These are phyloP conservation scores for Exophiala calicioides DNA, from an alignment of 2,329 filamentous ascomycete genomes.

Conservation along the genomic window DNA sequence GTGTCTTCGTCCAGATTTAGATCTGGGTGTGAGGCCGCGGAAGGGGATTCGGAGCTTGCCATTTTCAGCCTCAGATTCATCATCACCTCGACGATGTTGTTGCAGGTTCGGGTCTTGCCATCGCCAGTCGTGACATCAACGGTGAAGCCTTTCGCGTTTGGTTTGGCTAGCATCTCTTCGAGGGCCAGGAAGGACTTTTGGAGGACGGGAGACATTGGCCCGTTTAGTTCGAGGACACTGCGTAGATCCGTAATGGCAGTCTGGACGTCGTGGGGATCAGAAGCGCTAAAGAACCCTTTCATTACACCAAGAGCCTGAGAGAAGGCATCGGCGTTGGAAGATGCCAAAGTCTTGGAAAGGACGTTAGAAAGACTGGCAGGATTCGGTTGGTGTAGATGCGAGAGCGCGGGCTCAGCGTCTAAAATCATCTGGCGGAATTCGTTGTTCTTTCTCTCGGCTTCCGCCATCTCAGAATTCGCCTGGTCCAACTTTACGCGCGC, in stretches of 20 bases:
- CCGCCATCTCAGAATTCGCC: slow-evolving; percentile 28
- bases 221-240: slow-evolving; percentile 25
- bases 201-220: slow-evolving; percentile 26
- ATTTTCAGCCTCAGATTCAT: slow-evolving; percentile 23
- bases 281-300: slow-evolving; percentile 29
- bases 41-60: slow-evolving; percentile 9
- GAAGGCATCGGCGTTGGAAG: slow-evolving; percentile 23
- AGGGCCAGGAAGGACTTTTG: slow-evolving; percentile 28
- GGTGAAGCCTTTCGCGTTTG: slow-evolving; percentile 17
- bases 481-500: slow-evolving; percentile 26
- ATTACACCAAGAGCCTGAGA: slow-evolving; percentile 26
- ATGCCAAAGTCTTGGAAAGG: slow-evolving; percentile 20
- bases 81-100: slow-evolving; percentile 25
- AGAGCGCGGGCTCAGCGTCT: slow-evolving; percentile 19
- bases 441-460: slow-evolving; percentile 28
- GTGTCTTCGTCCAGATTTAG: slow-evolving; percentile 24
- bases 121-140: slow-evolving; percentile 17
- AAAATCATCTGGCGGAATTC: slow-evolving; percentile 27
- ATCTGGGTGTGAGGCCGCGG: slow-evolving; percentile 9
- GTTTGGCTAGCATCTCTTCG: slow-evolving; percentile 25
- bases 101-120: slow-evolving; percentile 19
- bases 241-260: slow-evolving; percentile 29
- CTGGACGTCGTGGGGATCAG: slow-evolving; percentile 27
- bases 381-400: slow-evolving; percentile 13
- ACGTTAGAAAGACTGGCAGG: slow-evolving; percentile 17